Conservation (phyloP, 2,329 filamentous ascomycete species). For the Penicillium polonicum region DNA sequence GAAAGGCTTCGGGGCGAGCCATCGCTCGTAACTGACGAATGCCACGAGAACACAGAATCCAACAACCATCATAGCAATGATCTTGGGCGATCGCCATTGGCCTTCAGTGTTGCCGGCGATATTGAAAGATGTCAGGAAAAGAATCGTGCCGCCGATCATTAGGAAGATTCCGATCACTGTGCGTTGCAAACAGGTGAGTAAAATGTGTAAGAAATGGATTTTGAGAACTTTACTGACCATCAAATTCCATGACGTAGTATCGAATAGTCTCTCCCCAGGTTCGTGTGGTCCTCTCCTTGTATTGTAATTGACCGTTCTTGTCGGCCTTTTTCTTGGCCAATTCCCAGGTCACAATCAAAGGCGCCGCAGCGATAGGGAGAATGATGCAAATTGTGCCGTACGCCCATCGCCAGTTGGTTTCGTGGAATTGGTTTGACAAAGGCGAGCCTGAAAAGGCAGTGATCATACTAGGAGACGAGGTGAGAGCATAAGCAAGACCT, state of each 20-base stretch:
- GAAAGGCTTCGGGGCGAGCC: constrained; percentile 46
- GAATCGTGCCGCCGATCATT: constrained; percentile 57
- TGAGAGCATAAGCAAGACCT: constrained; percentile 60
- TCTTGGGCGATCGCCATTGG: constrained; percentile 45
- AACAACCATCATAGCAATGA: constrained; percentile 53
- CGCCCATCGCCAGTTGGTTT: constrained; percentile 61
- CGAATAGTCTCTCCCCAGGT: constrained; percentile 47
- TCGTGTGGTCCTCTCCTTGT: constrained; percentile 43
- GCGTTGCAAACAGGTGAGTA: not conserved
- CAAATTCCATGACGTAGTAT: constrained; percentile 61
- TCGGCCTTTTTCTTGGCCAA: constrained; percentile 58
- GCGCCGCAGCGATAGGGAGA: constrained; percentile 55
- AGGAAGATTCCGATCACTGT: constrained; percentile 58
- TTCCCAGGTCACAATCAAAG: constrained; percentile 55
- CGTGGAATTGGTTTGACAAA: constrained; percentile 53
- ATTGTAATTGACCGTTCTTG: constrained; percentile 51
- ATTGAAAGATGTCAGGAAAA: constrained; percentile 49
- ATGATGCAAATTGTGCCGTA: constrained; percentile 63
- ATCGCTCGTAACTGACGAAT: constrained; percentile 56
- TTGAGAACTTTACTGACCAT: constrained; percentile 40
- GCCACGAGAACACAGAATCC: constrained; percentile 53
- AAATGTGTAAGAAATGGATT: not conserved
- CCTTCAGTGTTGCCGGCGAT: constrained; percentile 45
- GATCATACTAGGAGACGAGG: constrained; percentile 61
- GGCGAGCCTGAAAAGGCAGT: constrained; percentile 59